These are phyloP conservation scores for Hemisphaericaspora nanyangensis DNA, from an alignment of 805 yeast genomes.

Conservation along the genomic window DNA sequence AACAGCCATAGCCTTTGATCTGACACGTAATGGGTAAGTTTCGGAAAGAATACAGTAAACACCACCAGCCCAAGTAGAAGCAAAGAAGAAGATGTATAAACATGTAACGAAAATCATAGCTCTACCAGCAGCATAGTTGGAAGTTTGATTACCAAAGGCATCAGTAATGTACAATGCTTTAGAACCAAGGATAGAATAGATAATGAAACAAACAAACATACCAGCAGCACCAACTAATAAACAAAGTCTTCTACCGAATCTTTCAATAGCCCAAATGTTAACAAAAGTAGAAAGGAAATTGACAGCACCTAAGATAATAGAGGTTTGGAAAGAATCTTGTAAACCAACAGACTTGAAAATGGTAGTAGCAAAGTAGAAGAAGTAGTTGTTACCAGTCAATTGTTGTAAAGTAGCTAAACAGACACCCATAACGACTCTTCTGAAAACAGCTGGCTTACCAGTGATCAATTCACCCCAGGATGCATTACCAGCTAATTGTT, in stretches of 20 bases:
- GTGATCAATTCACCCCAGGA: slow-evolving; percentile 60
- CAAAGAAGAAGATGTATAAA: slow-evolving; percentile 62
- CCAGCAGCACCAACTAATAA: slow-evolving; percentile 42
- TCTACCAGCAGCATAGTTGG: slow-evolving; percentile 48
- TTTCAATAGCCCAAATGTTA: slow-evolving; percentile 48
- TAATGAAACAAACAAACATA: slow-evolving; percentile 54
- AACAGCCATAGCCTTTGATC: slow-evolving; percentile 59
- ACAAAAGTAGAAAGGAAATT: slow-evolving; percentile 54
- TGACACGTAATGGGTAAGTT: slow-evolving; percentile 63
- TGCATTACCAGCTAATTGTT: slow-evolving; percentile 59
- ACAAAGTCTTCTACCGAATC: slow-evolving; percentile 46
- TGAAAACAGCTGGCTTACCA: slow-evolving; percentile 60
- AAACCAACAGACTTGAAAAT: slow-evolving; percentile 51
- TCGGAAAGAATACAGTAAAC: slow-evolving; percentile 65
- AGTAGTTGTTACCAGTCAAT: slow-evolving; percentile 58
- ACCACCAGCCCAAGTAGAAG: slow-evolving; percentile 75
- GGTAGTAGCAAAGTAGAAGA: slow-evolving; percentile 59
- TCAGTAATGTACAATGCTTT: slow-evolving; percentile 42
- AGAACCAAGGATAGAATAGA: slow-evolving; percentile 60
- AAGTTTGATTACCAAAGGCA: slow-evolving; percentile 32
- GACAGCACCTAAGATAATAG: slow-evolving; percentile 51
- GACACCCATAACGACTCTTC: slow-evolving; percentile 55
- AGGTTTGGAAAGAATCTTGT: slow-evolving; percentile 51
- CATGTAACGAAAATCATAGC: slow-evolving; percentile 65
- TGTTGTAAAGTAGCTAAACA: slow-evolving; percentile 58